Evolutionary conservation across 2,329 filamentous ascomycete genomes (phyloP).

Genomic region (Calonectria pseudoreteaudii): DNA sequence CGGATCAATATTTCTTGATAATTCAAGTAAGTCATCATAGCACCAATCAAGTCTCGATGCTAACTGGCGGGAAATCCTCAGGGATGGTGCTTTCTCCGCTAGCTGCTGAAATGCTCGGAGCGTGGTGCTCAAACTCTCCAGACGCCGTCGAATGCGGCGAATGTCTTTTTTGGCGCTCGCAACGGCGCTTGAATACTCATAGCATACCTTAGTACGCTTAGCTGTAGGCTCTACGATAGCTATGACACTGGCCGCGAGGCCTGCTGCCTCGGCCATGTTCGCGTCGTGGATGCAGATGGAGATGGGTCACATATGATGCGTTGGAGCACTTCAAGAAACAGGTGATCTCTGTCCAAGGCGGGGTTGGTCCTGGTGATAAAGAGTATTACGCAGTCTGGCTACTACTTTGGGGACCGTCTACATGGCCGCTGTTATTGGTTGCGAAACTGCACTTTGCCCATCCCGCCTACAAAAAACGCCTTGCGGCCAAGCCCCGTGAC

Average conservation of each 20-base stretch:
- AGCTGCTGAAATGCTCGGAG: constrained; percentile 14
- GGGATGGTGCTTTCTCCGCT: constrained; percentile 4
- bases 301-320: background rate
- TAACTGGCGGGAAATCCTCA: constrained; percentile 13
- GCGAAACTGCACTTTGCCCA: background rate
- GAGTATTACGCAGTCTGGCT: background rate
- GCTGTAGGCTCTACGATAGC: constrained; percentile 9
- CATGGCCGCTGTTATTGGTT: background rate
- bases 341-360: background rate
- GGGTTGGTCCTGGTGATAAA: background rate
- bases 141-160: constrained; percentile 5
- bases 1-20: constrained; percentile 12
- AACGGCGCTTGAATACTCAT: constrained; percentile 14
- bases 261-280: constrained; percentile 3
- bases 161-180: constrained; percentile 16
- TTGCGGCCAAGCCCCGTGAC: background rate
- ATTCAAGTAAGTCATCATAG: background rate
- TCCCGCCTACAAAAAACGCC: background rate
- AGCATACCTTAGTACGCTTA: constrained; percentile 2
- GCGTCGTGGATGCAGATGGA: background rate
- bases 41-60: constrained; percentile 14
- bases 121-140: constrained; percentile 2
- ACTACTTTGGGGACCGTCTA: background rate
- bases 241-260: constrained; percentile 11
- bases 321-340: background rate